These are phyloP conservation scores for Prototheca wickerhamii DNA, from an alignment of 163 green algal species.

Conservation along the genomic window DNA sequence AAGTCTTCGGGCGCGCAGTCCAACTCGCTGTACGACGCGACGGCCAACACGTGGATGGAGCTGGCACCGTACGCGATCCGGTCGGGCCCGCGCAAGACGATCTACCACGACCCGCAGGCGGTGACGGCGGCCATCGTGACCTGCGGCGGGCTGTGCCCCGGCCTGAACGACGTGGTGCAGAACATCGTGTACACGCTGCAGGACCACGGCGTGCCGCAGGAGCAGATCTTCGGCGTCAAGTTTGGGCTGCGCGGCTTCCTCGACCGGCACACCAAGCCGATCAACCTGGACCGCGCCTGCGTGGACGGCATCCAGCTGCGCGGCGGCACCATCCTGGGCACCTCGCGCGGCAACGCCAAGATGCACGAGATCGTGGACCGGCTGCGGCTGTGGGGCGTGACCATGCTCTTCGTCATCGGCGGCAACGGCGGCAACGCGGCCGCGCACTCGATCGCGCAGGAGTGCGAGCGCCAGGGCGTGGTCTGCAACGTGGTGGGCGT, in stretches of 20 bases:
- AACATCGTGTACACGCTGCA: constrained; percentile 62
- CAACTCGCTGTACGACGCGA: constrained; percentile 29
- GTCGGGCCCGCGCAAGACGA: constrained; percentile 68
- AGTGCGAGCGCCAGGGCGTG: constrained; percentile 63
- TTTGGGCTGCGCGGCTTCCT: constrained; percentile 91
- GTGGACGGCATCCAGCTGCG: constrained; percentile 90
- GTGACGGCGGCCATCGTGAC: constrained; percentile 75
- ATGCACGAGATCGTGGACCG: constrained; percentile 88
- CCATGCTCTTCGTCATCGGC: constrained; percentile 89
- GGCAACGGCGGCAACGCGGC: constrained; percentile 89
- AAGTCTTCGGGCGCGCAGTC: constrained; percentile 44
- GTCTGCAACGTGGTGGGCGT: constrained; percentile 76
- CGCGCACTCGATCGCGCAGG: constrained; percentile 75
- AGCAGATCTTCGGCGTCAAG: constrained; percentile 58
- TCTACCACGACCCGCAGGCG: constrained; percentile 80
- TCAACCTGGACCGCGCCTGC: constrained; percentile 52
- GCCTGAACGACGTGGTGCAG: constrained; percentile 93
- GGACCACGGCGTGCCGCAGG: constrained; percentile 40
- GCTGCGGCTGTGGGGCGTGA: constrained; percentile 90
- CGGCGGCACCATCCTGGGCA: constrained; percentile 83
- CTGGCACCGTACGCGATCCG: constrained; percentile 74
- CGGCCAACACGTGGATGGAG: constrained; percentile 53
- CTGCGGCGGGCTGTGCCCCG: constrained; percentile 92
- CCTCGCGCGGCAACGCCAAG: constrained; percentile 85
- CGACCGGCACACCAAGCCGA: constrained; percentile 65